These are phyloP conservation scores for Amanita pseudoporphyria DNA, from an alignment of 768 basidiomycete genomes.

Conservation along the genomic window DNA sequence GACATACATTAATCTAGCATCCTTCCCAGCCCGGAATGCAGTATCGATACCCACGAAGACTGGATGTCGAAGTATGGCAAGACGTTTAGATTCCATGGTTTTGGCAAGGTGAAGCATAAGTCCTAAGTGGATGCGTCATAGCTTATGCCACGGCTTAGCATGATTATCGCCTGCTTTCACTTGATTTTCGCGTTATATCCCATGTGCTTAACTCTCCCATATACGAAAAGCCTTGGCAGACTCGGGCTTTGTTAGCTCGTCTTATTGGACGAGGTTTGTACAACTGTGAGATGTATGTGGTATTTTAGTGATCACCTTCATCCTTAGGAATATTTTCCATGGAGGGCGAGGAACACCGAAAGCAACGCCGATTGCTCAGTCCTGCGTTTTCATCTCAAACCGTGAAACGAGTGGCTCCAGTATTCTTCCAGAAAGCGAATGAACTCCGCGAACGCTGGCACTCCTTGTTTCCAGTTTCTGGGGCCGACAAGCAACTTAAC, in stretches of 20 bases:
- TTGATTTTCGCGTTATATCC: constrained; percentile 38
- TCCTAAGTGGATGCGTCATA: neutral
- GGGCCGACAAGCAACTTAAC: neutral
- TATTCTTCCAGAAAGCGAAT: constrained; percentile 43
- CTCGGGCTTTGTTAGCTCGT: constrained; percentile 33
- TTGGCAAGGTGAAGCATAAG: constrained; percentile 31
- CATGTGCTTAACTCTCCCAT: constrained; percentile 38
- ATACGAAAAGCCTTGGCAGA: constrained; percentile 53
- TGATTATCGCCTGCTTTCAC: constrained; percentile 44
- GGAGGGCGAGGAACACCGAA: constrained; percentile 40
- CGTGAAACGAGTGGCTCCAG: constrained; percentile 32
- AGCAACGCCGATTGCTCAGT: constrained; percentile 36
- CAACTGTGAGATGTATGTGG: neutral
- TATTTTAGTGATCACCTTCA: neutral
- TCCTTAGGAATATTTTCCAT: constrained; percentile 37
- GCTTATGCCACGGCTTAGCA: constrained; percentile 22
- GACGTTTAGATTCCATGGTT: constrained; percentile 46
- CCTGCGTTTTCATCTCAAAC: constrained; percentile 41
- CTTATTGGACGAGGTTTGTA: constrained; percentile 38
- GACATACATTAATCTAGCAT: neutral
- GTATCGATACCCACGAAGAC: constrained; percentile 28
- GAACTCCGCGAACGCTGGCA: constrained; percentile 39
- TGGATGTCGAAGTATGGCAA: constrained; percentile 38
- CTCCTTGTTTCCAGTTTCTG: constrained; percentile 15
- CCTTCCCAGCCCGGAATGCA: constrained; percentile 30